Base-by-base conservation (phyloP, 352 stramenopile species). In the Pythium dissimile region DNA sequence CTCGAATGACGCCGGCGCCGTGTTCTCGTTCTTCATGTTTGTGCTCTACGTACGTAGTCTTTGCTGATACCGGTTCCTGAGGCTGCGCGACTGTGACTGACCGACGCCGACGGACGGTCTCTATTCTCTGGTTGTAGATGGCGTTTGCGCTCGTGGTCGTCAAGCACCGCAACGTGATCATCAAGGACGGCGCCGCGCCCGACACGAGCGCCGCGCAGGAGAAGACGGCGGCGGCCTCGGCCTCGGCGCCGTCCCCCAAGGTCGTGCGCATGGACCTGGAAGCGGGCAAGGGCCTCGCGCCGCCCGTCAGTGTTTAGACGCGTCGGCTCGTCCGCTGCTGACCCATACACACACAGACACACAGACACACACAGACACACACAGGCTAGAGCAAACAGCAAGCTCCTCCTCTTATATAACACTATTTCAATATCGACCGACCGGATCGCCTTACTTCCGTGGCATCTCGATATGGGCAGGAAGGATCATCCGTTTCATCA, bases 1-100 rank as follows among this genome's bases (percentile, higher is more conserved):
- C 66, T 89, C 84, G 56, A 88, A 91, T 65, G 79, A 91, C 43
- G 80, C 77, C 8, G 80, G 56, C 32, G 83, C 77, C 10, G 78
- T 92, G 46, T 93, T 93, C 63, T 92, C 81, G 27, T 92, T 90
- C 70, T 91, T 93, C 68, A 89, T 92, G 79, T 90, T 90, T 72
- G 47, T 86, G 41, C 76, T 89, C 62, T 92, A 92, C 69, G 83
- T 92, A 90, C 62, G 71, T 80, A n/a, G n/a, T n/a, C n/a, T n/a
- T n/a, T n/a, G n/a, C n/a, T n/a, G n/a, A n/a, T n/a, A n/a, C n/a
- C n/a, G n/a, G n/a, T n/a, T n/a, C n/a, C n/a, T n/a, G n/a, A n/a
- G n/a, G n/a, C n/a, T n/a, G n/a, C n/a, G n/a, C n/a, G n/a, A n/a
- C n/a, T n/a, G n/a, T n/a, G n/a, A n/a, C n/a, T n/a, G n/a, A n/a